A percentile compares a stretch with the other conserved stretches of the same genome.
These are phyloP conservation scores for Cardamine resedifolia DNA, from an alignment of 345 rosid genomes.

Conservation along the genomic window DNA sequence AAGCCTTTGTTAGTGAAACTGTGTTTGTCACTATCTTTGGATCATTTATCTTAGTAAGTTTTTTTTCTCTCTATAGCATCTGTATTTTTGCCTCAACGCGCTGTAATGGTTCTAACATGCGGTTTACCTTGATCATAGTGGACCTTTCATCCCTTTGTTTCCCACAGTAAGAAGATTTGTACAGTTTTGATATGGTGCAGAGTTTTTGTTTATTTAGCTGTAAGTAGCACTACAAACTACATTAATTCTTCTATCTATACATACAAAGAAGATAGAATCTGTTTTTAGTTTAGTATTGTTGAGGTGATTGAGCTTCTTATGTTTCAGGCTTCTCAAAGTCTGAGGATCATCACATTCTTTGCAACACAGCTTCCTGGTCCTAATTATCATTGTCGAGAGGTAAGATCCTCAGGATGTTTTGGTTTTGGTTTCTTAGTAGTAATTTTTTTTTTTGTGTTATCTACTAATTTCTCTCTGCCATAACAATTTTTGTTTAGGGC, in stretches of 20 bases:
- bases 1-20: slow-evolving; percentile 66
- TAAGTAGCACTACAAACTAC: slow-evolving; percentile 39
- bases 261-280: not conserved
- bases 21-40: slow-evolving; percentile 55
- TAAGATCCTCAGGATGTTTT: slow-evolving; percentile 17
- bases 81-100: not conserved
- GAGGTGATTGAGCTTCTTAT: not conserved
- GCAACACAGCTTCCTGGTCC: slow-evolving; percentile 93
- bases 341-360: slow-evolving; percentile 73
- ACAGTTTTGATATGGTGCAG: slow-evolving; percentile 85
- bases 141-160: slow-evolving; percentile 78
- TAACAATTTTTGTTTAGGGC: slow-evolving; percentile 48
- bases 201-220: slow-evolving; percentile 74
- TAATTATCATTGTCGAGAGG: slow-evolving; percentile 87
- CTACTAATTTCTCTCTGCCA: not conserved
- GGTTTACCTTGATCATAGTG: slow-evolving; percentile 51
- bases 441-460: not conserved
- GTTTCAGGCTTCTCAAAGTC: slow-evolving; percentile 63
- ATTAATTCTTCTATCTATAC: not conserved
- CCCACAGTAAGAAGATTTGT: slow-evolving; percentile 65
- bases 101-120: not conserved
- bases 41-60: slow-evolving; percentile 63
- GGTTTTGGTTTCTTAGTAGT: not conserved
- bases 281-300: not conserved
- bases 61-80: not conserved